Evolutionary conservation across 2,329 filamentous ascomycete species (phyloP), one percentile per base, ranked within the genome.

Genomic region (Lizonia empirigonia): DNA sequence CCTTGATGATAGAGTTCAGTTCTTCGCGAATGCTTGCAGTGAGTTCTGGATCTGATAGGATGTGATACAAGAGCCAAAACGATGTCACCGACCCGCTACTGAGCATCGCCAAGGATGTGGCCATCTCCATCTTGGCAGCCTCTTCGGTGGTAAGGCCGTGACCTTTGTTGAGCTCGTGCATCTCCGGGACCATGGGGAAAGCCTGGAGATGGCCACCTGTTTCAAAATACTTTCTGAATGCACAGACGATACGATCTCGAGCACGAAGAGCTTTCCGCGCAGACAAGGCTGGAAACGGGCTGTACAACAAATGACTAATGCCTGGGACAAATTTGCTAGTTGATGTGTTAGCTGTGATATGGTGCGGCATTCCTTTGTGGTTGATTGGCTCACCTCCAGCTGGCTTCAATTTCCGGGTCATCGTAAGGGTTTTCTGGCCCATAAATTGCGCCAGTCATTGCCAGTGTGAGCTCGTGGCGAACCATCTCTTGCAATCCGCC

Each of bases 81-180:
- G 69, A 49, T 0, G 75, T 60, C 0, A 74, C 73, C 0, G 67
- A 63, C 1, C 74, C 77, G 42, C 77, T 80, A 15, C 71, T 70
- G 1, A 79, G 59, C 23, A 77, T 59, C 0, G 72, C 77, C 39
- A 78, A 68, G 1, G 70, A 69, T 2, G 70, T 69, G 9, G 72
- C 77, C 38, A 76, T 70, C 52, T 79, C 76, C 47, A 73, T 72
- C 29, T 72, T 68, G 6, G 75, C 76, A 4, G 74, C 73, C 51
- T 78, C 76, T 18, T 57, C 54, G 0, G 71, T 33, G 2, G 65
- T 47, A 4, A 79, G 58, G 0, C 70, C 68, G 41, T 71, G 59
- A 15, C 64, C 48, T 0, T 54, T 56, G 40, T 70, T 70, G 2
- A 58, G 60, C 22, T 74, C 58, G 42, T 72, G 73, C 36, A 77